phyloP scores from a whole-genome alignment of 306 rosid genomes.

The Quercus robur region DNA sequence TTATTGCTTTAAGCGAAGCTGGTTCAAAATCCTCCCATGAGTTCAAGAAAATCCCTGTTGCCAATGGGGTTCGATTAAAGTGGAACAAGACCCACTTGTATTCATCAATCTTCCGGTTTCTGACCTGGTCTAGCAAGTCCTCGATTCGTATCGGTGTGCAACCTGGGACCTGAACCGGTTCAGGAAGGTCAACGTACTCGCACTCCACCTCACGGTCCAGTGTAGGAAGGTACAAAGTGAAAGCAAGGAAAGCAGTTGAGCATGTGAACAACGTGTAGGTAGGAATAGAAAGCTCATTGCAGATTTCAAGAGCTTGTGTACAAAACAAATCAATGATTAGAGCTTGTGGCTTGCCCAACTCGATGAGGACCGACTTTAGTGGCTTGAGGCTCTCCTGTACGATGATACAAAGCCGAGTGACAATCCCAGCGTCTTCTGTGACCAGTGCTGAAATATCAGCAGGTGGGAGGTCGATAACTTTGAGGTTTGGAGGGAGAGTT shows the following conservation, averaged over 20 bases:
- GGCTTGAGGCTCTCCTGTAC: conserved; percentile 10
- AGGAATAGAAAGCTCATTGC: conserved; percentile 23
- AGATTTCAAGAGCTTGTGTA: conserved; percentile 36
- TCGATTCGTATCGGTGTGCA: conserved; percentile 26
- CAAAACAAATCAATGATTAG: conserved; percentile 38
- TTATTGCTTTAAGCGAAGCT: conserved; percentile 12
- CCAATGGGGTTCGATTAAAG: conserved; percentile 20
- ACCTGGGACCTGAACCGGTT: conserved; percentile 38
- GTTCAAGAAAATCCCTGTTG: conserved; percentile 32
- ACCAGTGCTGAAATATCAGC: conserved; percentile 7
- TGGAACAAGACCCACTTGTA: conserved; percentile 35
- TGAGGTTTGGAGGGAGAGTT: conserved; percentile 16
- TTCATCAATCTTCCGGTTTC: conserved; percentile 29
- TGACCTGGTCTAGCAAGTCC: conserved; percentile 32
- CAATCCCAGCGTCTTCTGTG: not conserved
- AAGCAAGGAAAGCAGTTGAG: conserved; percentile 26
- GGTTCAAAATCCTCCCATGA: conserved; percentile 44
- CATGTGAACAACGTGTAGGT: conserved; percentile 35
- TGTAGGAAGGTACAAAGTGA: conserved; percentile 31
- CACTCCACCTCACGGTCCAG: conserved; percentile 41
- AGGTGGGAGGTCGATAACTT: conserved; percentile 34
- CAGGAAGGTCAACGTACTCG: conserved; percentile 41
- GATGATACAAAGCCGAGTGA: conserved; percentile 26
- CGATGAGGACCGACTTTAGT: conserved; percentile 17
- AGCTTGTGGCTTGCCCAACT: conserved; percentile 24